Evolutionary conservation across 768 basidiomycete species (phyloP).

Genomic region (Collybia sp.): DNA sequence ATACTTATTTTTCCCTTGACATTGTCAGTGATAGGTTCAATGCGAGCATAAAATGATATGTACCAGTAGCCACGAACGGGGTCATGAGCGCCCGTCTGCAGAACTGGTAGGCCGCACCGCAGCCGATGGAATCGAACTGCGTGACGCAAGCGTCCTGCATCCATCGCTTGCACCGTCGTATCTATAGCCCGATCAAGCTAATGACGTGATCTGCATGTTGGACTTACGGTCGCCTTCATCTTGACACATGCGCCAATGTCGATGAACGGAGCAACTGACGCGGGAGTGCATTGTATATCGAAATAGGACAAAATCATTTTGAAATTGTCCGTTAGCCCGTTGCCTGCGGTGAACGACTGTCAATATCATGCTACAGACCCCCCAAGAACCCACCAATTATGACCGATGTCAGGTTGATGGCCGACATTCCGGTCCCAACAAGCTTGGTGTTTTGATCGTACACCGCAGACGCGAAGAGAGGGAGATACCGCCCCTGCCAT

Average conservation of each 20-base stretch:
- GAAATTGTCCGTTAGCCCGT: constrained; percentile 56
- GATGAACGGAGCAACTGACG: constrained; percentile 40
- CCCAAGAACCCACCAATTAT: constrained; percentile 50
- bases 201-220: no score
- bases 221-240: constrained; percentile 54
- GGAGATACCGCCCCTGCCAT: constrained; percentile 61
- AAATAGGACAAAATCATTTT: constrained; percentile 35
- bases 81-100: constrained; percentile 50
- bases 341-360: constrained; percentile 38
- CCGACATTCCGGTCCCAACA: constrained; percentile 44
- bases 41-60: constrained; percentile 12
- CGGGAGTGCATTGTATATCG: constrained; percentile 52
- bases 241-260: constrained; percentile 47
- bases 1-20: constrained; percentile 51
- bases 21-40: not conserved
- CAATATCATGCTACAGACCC: not conserved
- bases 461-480: constrained; percentile 72
- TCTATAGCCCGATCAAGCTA: constrained; percentile 23
- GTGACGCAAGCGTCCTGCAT: constrained; percentile 56
- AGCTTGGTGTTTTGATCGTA: constrained; percentile 66
- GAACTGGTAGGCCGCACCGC: constrained; percentile 56
- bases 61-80: constrained; percentile 35
- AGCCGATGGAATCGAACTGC: constrained; percentile 59
- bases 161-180: constrained; percentile 61
- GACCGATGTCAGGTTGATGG: constrained; percentile 63